Evolutionary conservation across 2,329 filamentous ascomycete species (phyloP).

Genomic region (Calonectria montana): DNA sequence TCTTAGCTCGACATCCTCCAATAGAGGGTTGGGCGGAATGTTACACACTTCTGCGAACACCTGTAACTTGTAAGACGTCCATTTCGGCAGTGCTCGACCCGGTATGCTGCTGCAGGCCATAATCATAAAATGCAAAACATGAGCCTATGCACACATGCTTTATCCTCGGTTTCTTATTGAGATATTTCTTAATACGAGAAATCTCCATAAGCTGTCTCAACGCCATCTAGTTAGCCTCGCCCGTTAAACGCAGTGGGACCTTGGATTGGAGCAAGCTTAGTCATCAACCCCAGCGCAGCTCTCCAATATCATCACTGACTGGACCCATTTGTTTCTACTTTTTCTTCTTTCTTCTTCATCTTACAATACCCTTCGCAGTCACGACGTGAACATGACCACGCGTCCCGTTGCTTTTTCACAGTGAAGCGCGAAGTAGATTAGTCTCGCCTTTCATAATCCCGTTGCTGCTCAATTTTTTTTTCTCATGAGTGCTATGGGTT

Average conservation of each 20-base stretch:
- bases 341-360: slow-evolving; percentile 51
- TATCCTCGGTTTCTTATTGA: background rate
- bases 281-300: slow-evolving; percentile 22
- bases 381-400: slow-evolving; percentile 47
- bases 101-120: background rate
- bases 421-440: slow-evolving; percentile 65
- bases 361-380: slow-evolving; percentile 60
- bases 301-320: slow-evolving; percentile 25
- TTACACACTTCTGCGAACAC: slow-evolving; percentile 4
- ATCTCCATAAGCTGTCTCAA: background rate
- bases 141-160: background rate
- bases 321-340: slow-evolving; percentile 13
- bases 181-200: background rate
- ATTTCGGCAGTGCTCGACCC: background rate
- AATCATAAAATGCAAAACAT: background rate
- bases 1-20: slow-evolving; percentile 6
- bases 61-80: slow-evolving; percentile 4
- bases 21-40: slow-evolving; percentile 7
- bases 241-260: background rate
- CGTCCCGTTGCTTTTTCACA: slow-evolving; percentile 57
- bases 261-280: slow-evolving; percentile 29
- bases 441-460: slow-evolving; percentile 71
- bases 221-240: background rate
- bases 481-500: slow-evolving; percentile 65
- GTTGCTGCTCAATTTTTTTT: slow-evolving; percentile 55